phyloP scores from a whole-genome alignment of 2,329 filamentous ascomycete species.

The Cadophora sp. region DNA sequence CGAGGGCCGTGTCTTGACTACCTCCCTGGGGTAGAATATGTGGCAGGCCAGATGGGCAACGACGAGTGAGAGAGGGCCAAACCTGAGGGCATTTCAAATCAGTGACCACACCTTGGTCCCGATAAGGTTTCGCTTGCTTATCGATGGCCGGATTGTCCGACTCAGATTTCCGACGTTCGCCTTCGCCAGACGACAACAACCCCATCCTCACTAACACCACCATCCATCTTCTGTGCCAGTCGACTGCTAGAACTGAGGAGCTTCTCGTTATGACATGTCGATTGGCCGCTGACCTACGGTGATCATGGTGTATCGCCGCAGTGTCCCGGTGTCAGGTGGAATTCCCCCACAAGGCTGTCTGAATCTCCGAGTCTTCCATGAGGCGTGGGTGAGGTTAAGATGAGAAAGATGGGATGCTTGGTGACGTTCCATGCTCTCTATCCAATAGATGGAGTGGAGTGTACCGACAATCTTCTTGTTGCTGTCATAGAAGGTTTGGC shows the following conservation, averaged over 20 bases:
- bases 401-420: conserved; percentile 21
- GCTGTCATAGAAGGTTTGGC: conserved; percentile 18
- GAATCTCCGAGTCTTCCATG: conserved; percentile 21
- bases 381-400: conserved; percentile 14
- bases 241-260: not conserved
- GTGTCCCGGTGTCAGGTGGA: conserved; percentile 16
- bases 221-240: conserved; percentile 15
- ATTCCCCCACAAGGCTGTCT: conserved; percentile 5
- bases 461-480: conserved; percentile 13
- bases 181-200: conserved; percentile 7
- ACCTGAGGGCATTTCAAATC: not conserved
- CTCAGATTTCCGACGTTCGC: conserved; percentile 19
- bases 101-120: no score
- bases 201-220: conserved; percentile 9
- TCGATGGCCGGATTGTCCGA: conserved; percentile 11
- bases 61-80: no score
- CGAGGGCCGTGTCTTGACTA: not conserved
- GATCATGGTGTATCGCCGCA: conserved; percentile 18
- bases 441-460: conserved; percentile 23
- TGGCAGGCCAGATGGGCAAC: not conserved
- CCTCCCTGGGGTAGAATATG: not conserved
- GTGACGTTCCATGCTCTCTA: conserved; percentile 34
- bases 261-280: conserved; percentile 14
- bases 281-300: conserved; percentile 20
- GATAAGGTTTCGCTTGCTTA: conserved; percentile 20